These are phyloP conservation scores for Rubroboletus pulcherrimus DNA, from an alignment of 768 basidiomycete genomes.

Conservation along the genomic window DNA sequence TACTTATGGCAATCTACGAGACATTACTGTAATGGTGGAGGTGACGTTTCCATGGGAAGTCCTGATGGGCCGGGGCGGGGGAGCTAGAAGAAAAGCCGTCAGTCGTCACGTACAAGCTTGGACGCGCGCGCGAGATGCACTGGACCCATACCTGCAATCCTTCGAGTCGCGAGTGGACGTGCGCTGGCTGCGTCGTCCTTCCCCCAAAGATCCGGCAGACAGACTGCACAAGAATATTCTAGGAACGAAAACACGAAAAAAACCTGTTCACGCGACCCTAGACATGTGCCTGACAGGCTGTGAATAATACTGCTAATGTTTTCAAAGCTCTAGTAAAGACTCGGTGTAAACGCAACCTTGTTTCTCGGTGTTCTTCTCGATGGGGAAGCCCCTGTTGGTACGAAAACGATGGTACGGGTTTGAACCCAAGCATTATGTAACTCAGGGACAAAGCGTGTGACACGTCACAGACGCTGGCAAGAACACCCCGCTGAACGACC, in stretches of 20 bases:
- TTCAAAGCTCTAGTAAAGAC: neutral
- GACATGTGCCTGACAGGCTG: neutral
- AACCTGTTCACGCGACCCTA: neutral
- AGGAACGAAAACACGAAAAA: neutral
- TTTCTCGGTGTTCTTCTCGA: neutral
- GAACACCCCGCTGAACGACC: neutral
- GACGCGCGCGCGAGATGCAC: neutral
- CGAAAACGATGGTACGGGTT: neutral
- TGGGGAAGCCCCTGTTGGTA: neutral
- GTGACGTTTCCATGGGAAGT: conserved; percentile 2
- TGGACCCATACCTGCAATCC: neutral
- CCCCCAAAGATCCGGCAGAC: neutral
- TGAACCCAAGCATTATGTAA: neutral
- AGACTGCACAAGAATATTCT: neutral
- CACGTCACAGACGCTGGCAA: neutral
- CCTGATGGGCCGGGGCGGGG: neutral
- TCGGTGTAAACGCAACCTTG: conserved; percentile 1
- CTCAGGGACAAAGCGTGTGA: neutral
- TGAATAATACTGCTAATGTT: neutral
- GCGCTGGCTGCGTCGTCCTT: neutral
- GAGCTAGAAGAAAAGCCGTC: neutral
- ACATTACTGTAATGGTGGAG: neutral
- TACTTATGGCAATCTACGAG: neutral
- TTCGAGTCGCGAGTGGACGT: too few species aligned
- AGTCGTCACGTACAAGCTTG: neutral